phyloP scores from a whole-genome alignment of 129 eudicot species.

The Centaurea solstitialis region DNA sequence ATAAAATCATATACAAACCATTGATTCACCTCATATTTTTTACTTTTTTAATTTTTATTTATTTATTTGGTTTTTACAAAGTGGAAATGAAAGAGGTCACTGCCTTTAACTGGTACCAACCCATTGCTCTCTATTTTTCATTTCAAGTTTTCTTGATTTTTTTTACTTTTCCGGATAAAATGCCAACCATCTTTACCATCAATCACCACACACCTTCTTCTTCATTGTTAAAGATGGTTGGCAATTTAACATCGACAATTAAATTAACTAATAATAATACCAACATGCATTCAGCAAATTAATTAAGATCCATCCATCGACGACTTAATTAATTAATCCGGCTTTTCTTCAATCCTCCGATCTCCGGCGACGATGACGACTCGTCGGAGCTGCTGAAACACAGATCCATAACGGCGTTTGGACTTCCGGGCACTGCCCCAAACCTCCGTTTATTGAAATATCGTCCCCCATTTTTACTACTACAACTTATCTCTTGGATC shows the following conservation, averaged over 20 bases:
- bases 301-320: neutral
- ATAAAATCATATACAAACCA: neutral
- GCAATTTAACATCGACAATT: constrained; percentile 52
- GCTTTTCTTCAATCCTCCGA: constrained; percentile 44
- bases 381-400: constrained; percentile 75
- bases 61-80: constrained; percentile 31
- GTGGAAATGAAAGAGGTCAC: constrained; percentile 25
- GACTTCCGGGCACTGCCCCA: constrained; percentile 70
- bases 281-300: neutral
- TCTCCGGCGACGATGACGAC: constrained; percentile 65
- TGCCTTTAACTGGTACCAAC: constrained; percentile 8
- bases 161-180: constrained; percentile 54
- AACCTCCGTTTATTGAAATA: constrained; percentile 58
- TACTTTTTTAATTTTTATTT: constrained; percentile 9
- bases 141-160: constrained; percentile 25
- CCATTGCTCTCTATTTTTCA: constrained; percentile 33
- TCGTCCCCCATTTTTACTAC: constrained; percentile 35
- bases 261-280: neutral
- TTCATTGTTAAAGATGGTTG: constrained; percentile 53
- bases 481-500: constrained; percentile 50
- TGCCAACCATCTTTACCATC: constrained; percentile 67
- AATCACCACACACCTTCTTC: constrained; percentile 27
- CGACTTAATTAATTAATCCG: neutral
- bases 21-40: neutral
- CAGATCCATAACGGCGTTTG: constrained; percentile 75